Conservation (phyloP, 768 basidiomycete genomes). For the Lentinula sp. region DNA sequence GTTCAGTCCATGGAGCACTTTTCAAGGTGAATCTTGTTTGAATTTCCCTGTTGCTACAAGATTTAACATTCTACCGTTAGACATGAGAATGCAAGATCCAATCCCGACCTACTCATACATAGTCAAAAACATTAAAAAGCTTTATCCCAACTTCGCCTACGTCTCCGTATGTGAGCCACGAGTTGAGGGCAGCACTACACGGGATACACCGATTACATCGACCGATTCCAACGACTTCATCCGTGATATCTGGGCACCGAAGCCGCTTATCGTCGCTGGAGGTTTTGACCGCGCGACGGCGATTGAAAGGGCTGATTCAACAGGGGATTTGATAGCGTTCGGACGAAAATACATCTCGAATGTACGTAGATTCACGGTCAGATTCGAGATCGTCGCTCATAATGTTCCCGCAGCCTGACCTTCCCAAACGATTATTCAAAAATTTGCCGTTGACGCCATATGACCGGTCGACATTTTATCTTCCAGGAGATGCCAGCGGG, state of each 20-base stretch:
- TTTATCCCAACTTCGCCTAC: slow-evolving; percentile 33
- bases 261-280: slow-evolving; percentile 22
- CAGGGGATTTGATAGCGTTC: slow-evolving; percentile 9
- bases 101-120: slow-evolving; percentile 29
- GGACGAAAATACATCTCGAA: slow-evolving; percentile 9
- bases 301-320: slow-evolving; percentile 17
- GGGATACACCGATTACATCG: not conserved
- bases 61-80: slow-evolving; percentile 12
- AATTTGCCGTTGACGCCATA: slow-evolving; percentile 21
- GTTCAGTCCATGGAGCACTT: slow-evolving; percentile 33
- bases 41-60: not conserved
- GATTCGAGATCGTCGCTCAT: not conserved
- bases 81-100: slow-evolving; percentile 28
- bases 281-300: slow-evolving; percentile 22
- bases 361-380: not conserved
- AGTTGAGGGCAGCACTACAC: slow-evolving; percentile 6
- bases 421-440: slow-evolving; percentile 19
- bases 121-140: slow-evolving; percentile 16
- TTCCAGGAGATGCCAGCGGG: slow-evolving; percentile 10
- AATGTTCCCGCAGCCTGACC: slow-evolving; percentile 21
- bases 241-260: slow-evolving; percentile 18
- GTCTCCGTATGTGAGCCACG: slow-evolving; percentile 32
- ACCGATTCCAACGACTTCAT: slow-evolving; percentile 14
- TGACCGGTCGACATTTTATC: slow-evolving; percentile 23
- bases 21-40: slow-evolving; percentile 19